phyloP scores from a whole-genome alignment of 306 rosid genomes.

The Biancaea sappan region DNA sequence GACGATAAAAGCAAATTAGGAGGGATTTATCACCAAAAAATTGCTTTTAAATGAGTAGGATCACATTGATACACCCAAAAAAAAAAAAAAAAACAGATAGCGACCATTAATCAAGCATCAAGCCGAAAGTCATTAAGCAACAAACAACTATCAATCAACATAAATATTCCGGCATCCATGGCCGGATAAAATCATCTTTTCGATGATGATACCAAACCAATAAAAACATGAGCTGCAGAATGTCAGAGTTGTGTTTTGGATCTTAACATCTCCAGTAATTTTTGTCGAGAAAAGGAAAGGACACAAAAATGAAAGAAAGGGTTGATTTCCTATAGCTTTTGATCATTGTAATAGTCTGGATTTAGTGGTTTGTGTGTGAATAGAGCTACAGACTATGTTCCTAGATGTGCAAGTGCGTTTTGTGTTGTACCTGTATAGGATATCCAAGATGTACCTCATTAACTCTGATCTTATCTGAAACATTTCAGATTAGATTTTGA shows the following conservation, averaged over 20 bases:
- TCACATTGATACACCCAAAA: not conserved
- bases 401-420: not conserved
- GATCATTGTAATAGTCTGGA: too few species aligned
- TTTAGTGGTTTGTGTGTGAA: too few species aligned
- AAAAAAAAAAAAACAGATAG: conserved; percentile 14
- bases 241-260: not conserved
- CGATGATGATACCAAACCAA: not conserved
- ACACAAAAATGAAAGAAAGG: not conserved
- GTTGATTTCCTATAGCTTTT: too few species aligned
- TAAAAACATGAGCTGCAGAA: not conserved
- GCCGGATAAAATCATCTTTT: not conserved
- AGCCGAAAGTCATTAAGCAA: conserved; percentile 6
- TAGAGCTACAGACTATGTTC: not conserved
- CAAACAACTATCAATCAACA: conserved; percentile 2
- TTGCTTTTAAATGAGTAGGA: not conserved
- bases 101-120: conserved; percentile 3
- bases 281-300: not conserved
- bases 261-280: not conserved
- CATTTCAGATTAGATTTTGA: too few species aligned
- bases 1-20: conserved; percentile 23
- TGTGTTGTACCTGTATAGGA: not conserved
- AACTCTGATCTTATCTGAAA: too few species aligned
- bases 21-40: conserved; percentile 4
- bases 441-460: too few species aligned
- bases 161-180: not conserved